Base-by-base conservation (phyloP, 108 stramenopile species). In the Cylindrotheca fusiformis region DNA sequence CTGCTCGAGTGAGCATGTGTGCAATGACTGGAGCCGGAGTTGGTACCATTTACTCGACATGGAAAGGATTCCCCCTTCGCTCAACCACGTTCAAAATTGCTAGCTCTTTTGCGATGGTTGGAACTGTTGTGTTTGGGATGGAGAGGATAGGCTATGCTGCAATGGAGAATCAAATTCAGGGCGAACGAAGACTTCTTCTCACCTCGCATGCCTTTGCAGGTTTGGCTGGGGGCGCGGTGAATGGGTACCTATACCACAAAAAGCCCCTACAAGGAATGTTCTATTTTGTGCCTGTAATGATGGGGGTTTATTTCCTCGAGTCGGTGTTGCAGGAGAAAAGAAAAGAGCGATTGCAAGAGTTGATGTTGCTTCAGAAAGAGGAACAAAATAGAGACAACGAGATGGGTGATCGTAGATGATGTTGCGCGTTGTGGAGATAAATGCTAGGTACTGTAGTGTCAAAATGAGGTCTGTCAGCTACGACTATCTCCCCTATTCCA, bases 191-290 rank as follows among this genome's bases (percentile, higher is more conserved):
- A 12, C 53, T 55, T n/a, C 26, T 64, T 8, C 49, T 74, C 32
- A 76, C 75, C 1, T 88, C 90, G 25, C 83, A 91, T 72, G 81
- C 82, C 14, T 60, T 87, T 53, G 82, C 80, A 21, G 90, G 90
- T 31, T 30, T 76, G 0, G 28, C 62, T 0, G 90, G 84, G 8
- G 90, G 90, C 0, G 77, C 80, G 0, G 17, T 85, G 19, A 76
- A 78, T 32, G 90, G 86, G 52, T 69, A 56, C 27, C 44, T 88
- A 47, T 91, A 75, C 50, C 78, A 85, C 25, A 72, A 68, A 8
- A 65, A 73, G 33, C 82, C 86, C 1, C 19, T 86, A 21, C 58
- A 66, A 32, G 86, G 90, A 26, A 68, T 83, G 23, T 46, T 88
- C 18, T 48, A 76, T 18, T 80, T 84, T 26, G 69, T 80, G 20